phyloP scores from a whole-genome alignment of 2,329 filamentous ascomycete species.

The Cladorrhinum sp. region DNA sequence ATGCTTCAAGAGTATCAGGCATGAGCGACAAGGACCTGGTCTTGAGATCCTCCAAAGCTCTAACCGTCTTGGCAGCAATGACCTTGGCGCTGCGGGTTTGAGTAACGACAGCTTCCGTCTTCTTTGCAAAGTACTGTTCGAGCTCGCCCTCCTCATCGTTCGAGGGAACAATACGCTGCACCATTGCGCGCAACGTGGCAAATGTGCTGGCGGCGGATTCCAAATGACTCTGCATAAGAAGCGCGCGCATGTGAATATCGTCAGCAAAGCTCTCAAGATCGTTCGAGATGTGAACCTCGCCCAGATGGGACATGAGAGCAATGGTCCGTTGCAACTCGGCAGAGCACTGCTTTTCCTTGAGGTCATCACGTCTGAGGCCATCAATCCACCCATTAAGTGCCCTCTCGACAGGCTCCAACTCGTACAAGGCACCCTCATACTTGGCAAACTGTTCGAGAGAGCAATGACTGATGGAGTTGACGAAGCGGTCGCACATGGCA shows the following conservation, averaged over 20 bases:
- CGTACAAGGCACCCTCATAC: conserved; percentile 77
- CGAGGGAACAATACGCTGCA: conserved; percentile 61
- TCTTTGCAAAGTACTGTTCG: conserved; percentile 64
- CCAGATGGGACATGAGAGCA: conserved; percentile 81
- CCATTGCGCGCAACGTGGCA: conserved; percentile 59
- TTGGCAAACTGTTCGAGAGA: conserved; percentile 73
- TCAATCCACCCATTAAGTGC: conserved; percentile 88
- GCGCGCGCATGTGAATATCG: conserved; percentile 72
- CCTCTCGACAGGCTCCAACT: conserved; percentile 87
- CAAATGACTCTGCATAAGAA: conserved; percentile 75
- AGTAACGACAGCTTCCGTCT: conserved; percentile 67
- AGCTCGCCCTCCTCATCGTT: conserved; percentile 64
- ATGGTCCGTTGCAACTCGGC: conserved; percentile 80
- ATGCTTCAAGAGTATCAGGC: conserved; percentile 63
- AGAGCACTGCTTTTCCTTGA: conserved; percentile 80
- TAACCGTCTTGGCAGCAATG: conserved; percentile 72
- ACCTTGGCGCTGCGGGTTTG: conserved; percentile 83
- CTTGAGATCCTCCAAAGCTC: conserved; percentile 74
- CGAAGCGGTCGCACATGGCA: conserved; percentile 79
- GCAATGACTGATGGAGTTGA: conserved; percentile 75
- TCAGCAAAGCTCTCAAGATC: conserved; percentile 73
- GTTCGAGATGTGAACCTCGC: conserved; percentile 71
- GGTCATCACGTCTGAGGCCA: conserved; percentile 73
- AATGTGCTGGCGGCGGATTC: conserved; percentile 73
- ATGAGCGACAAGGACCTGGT: conserved; percentile 70